These are phyloP conservation scores for Colletotrichum abscissum DNA, from an alignment of 2,329 filamentous ascomycete species.

Conservation along the genomic window DNA sequence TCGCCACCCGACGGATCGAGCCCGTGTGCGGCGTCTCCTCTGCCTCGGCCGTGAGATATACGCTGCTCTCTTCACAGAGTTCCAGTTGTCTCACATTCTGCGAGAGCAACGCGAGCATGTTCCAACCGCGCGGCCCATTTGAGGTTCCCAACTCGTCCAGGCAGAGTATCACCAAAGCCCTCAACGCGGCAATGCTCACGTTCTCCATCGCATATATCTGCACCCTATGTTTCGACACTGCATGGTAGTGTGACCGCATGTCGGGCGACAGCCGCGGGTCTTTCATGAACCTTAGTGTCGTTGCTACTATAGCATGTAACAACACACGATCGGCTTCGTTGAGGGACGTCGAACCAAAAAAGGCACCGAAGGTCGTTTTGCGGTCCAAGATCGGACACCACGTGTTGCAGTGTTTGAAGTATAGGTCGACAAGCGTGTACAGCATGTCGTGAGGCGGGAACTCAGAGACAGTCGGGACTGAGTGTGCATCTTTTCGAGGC, in stretches of 20 bases:
- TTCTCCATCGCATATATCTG: slow-evolving; percentile 56
- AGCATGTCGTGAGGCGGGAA: slow-evolving; percentile 70
- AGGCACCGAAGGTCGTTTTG: slow-evolving; percentile 52
- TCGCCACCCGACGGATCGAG: slow-evolving; percentile 47
- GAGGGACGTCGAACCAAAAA: slow-evolving; percentile 54
- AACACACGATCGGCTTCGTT: slow-evolving; percentile 53
- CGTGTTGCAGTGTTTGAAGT: slow-evolving; percentile 73
- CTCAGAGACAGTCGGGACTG: slow-evolving; percentile 54
- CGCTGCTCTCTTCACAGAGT: slow-evolving; percentile 51
- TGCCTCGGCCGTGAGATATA: slow-evolving; percentile 48
- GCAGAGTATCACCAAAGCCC: slow-evolving; percentile 53
- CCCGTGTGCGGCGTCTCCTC: slow-evolving; percentile 47
- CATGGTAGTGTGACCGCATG: slow-evolving; percentile 52
- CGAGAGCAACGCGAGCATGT: slow-evolving; percentile 51
- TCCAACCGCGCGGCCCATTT: slow-evolving; percentile 56
- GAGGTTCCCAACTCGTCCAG: slow-evolving; percentile 55
- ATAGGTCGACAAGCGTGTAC: slow-evolving; percentile 69
- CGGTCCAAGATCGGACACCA: slow-evolving; percentile 63
- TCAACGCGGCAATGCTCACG: slow-evolving; percentile 50
- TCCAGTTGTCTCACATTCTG: slow-evolving; percentile 53
- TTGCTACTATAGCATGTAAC: slow-evolving; percentile 56
- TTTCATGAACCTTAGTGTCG: slow-evolving; percentile 54
- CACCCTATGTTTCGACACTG: slow-evolving; percentile 51
- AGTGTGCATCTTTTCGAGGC: slow-evolving; percentile 41
- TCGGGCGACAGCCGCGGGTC: slow-evolving; percentile 51